Base-by-base conservation (phyloP, 805 yeast genomes). In the Starmerella scarabaei region DNA sequence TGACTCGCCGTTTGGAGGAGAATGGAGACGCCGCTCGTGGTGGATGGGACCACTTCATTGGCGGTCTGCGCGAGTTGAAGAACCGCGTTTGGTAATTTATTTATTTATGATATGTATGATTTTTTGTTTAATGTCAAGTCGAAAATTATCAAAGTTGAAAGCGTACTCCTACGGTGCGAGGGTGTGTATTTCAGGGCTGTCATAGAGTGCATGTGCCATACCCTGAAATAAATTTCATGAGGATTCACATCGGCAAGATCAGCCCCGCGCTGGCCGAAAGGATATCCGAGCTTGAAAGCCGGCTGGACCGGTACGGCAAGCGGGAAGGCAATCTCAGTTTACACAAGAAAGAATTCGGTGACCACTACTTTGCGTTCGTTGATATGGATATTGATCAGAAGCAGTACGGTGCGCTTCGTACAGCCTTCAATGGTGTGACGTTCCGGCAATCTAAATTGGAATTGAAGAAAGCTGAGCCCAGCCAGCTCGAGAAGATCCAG, bases 1-100 rank as follows among this genome's bases (percentile, higher is more conserved):
- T 86, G 45, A 66, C 77, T 47, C 77, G 97, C 67, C 74, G 97
- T 64, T 67, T 86, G 47, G 95, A 86, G 64, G 97, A 86, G 64
- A 86, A 86, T 57, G 95, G 95, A 19, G 95, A 86, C 32, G 56
- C 56, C 16, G 56, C 54, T n/a, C 52, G 56, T 30, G 51, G 54
- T 21, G 56, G 54, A 40, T 51, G 53, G 54, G 45, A 38, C 21
- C 48, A 45, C 40, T 48, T 51, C 40, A 21, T 43, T 15, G 44
- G 43, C 33, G 47, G 52, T n/a, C 7, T 36, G 27, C 45, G 47
- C 30, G 55, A 52, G 41, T 41, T 51, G 29, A 40, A 17, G 38
- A 12, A 27, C 34, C 43, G 47, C 26, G 8, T 35, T 20, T 21
- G 39, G 24, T 18, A 8, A 8, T 32, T 5, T 12, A 32, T 30